Evolutionary conservation across 2,329 filamentous ascomycete genomes (phyloP).

Genomic region (Talaromyces verruculosus): DNA sequence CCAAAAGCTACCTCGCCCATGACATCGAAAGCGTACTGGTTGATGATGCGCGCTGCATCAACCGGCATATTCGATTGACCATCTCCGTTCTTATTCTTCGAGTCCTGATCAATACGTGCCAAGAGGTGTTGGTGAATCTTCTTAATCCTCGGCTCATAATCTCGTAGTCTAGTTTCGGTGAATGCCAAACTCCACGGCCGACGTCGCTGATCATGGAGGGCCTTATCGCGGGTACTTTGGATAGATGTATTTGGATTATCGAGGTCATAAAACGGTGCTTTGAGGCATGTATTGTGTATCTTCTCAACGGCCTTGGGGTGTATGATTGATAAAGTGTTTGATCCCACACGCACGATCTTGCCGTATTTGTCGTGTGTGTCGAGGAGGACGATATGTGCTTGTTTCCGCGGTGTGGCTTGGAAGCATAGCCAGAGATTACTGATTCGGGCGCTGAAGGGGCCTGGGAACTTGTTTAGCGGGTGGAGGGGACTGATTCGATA

Average conservation of each 20-base stretch:
- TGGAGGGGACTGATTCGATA: conserved; percentile 23
- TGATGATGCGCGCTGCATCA: conserved; percentile 42
- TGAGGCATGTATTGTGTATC: conserved; percentile 44
- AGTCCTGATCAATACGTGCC: conserved; percentile 7
- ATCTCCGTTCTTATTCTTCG: not conserved
- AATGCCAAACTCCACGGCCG: conserved; percentile 45
- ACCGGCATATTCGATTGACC: conserved; percentile 23
- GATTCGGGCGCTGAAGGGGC: conserved; percentile 35
- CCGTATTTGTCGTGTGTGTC: conserved; percentile 38
- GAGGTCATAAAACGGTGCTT: conserved; percentile 44
- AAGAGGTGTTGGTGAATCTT: conserved; percentile 37
- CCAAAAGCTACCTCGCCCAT: conserved; percentile 50
- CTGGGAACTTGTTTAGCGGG: conserved; percentile 22
- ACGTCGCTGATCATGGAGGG: conserved; percentile 40
- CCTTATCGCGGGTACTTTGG: conserved; percentile 38
- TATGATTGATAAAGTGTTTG: conserved; percentile 37
- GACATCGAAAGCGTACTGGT: conserved; percentile 47
- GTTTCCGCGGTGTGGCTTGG: conserved; percentile 21
- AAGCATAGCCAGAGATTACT: conserved; percentile 32
- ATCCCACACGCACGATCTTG: conserved; percentile 37
- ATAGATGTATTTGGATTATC: conserved; percentile 37
- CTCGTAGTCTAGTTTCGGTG: conserved; percentile 40
- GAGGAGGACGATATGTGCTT: conserved; percentile 30
- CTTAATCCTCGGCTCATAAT: conserved; percentile 41
- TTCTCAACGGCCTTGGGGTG: conserved; percentile 38